Base-by-base conservation (phyloP, 2,329 filamentous ascomycete species). In the Botrytis cinerea region DNA sequence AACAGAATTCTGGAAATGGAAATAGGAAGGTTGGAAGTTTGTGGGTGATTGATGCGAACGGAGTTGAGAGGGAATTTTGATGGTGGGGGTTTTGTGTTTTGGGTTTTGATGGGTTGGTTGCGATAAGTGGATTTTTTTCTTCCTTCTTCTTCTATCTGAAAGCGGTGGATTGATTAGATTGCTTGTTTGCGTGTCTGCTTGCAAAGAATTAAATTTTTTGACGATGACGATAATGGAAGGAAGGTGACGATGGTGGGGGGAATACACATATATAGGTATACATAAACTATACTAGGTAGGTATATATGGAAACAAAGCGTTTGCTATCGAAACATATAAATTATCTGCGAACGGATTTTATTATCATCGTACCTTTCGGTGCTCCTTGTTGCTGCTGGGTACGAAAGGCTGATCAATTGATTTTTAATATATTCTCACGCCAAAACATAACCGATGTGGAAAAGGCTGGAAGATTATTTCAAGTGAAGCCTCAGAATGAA, bases 1-100 rank as follows among this genome's bases (percentile, higher is more conserved):
- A 43, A 16, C 6, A 3, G 48, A 57, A 38, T 32, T 57, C 43
- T 68, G 64, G 22, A 57, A 22, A 22, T 32, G 46, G 22, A 57
- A 40, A 28, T 68, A 28, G 46, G 22, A 40, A 40, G 46, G 35
- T 68, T 54, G 8, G 25, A 35, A 68, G 54, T 43, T 54, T 68
- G 66, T 68, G 66, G 66, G 66, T 57, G 48, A 68, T 68, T 57
- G 35, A 68, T 68, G 66, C 48, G 48, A 68, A 51, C 35, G 66
- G 48, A 67, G 32, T 54, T 6, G 32, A 54, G 40, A 43, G 9
- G 2, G 35, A 20, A 28, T 32, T 68, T 62, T 68, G 66, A 68
- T 68, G 66, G 66, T 68, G 66, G 66, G 64, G 64, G 48, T 38
- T 35, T 66, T 48, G 43, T n/a, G 43, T 28, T 35, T 68, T 68